Conservation (phyloP, 805 yeast genomes). For the Candida broadrunensis region DNA sequence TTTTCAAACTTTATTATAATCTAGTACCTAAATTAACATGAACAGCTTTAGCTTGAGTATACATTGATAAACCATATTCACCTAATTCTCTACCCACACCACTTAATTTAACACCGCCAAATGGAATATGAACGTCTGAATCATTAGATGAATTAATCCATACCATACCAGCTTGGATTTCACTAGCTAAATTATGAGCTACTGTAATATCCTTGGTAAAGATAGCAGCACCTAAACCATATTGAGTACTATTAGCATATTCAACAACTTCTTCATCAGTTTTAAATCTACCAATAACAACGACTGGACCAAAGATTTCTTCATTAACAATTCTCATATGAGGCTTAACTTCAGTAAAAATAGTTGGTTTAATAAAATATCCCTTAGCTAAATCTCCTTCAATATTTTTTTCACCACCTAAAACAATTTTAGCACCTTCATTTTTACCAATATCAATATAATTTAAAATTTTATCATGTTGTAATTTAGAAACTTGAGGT, state of each 20-base stretch:
- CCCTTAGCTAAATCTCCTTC: constrained; percentile 47
- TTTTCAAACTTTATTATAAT: too few species aligned
- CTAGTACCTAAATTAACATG: constrained; percentile 62
- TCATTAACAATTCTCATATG: constrained; percentile 66
- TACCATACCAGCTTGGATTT: constrained; percentile 42
- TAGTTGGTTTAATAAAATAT: constrained; percentile 70
- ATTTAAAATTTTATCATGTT: constrained; percentile 49
- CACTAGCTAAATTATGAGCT: constrained; percentile 63
- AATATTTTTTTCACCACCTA: constrained; percentile 43
- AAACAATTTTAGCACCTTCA: constrained; percentile 40
- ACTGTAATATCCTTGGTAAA: constrained; percentile 65
- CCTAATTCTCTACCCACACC: constrained; percentile 85
- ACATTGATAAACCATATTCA: constrained; percentile 64
- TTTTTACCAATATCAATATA: constrained; percentile 43
- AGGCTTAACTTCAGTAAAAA: constrained; percentile 68
- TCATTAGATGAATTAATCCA: constrained; percentile 48
- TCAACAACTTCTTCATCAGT: constrained; percentile 66
- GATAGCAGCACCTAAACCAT: constrained; percentile 82
- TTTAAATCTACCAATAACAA: constrained; percentile 60
- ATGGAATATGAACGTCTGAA: constrained; percentile 50
- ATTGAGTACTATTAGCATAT: constrained; percentile 68
- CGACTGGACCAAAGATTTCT: constrained; percentile 90
- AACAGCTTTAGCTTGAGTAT: constrained; percentile 74
- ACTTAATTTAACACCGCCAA: constrained; percentile 77
- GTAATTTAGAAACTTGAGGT: constrained; percentile 58